Conservation (phyloP, 257 asterid genomes). For the Catharanthus roseus region DNA sequence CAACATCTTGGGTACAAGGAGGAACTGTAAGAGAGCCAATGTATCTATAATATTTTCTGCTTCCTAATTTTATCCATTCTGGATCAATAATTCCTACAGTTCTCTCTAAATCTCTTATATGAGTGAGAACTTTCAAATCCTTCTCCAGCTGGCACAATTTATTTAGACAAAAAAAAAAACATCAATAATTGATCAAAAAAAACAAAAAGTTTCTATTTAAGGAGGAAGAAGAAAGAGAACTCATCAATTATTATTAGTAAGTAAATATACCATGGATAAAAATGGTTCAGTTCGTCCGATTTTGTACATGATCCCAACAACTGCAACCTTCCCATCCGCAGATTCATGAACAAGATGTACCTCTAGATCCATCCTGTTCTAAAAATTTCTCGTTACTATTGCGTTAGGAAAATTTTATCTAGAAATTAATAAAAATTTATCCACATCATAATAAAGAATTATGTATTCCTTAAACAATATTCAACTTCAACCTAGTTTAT, state of each 20-base stretch:
- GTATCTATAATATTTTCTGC: slow-evolving; percentile 52
- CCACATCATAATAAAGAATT: no score
- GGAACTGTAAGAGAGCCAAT: slow-evolving; percentile 60
- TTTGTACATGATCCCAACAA: slow-evolving; percentile 56
- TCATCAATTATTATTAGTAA: no score
- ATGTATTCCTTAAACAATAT: no score
- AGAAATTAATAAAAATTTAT: no score
- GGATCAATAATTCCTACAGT: slow-evolving; percentile 39
- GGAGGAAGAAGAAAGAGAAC: no score
- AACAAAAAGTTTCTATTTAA: no score
- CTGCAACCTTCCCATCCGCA: slow-evolving; percentile 45
- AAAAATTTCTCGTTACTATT: not conserved
- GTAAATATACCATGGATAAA: slow-evolving; percentile 30
- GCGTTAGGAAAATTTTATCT: no score
- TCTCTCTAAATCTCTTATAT: slow-evolving; percentile 22
- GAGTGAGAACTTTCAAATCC: slow-evolving; percentile 22
- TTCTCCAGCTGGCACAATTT: slow-evolving; percentile 26
- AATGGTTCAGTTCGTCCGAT: slow-evolving; percentile 59
- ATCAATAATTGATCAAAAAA: no score
- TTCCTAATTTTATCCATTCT: slow-evolving; percentile 30
- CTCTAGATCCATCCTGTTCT: slow-evolving; percentile 55
- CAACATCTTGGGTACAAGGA: slow-evolving; percentile 51
- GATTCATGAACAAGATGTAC: slow-evolving; percentile 65
- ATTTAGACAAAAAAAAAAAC: not conserved
- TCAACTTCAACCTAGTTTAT: no score